Evolutionary conservation across 208 protist species (phyloP), one percentile per base, ranked within the genome.

Genomic region (Phytomonas sp.): DNA sequence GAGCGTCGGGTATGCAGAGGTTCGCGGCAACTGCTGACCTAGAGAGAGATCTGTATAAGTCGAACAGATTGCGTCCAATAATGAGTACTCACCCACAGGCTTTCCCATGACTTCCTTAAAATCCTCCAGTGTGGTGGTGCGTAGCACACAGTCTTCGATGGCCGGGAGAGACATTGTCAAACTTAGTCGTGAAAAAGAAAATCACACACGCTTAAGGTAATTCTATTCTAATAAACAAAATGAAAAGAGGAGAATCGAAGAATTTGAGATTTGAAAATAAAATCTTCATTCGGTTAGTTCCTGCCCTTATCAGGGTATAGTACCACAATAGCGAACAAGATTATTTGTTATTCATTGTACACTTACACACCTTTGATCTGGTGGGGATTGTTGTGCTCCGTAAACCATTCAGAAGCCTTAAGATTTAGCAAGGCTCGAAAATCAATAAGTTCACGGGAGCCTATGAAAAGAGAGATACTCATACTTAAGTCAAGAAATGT

Each of bases 81-180:
- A 79, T 2, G 83, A 88, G 29, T 74, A 82, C 26, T 72, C 68
- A 0, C 80, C 80, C 29, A 76, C 69, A 0, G 78, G 76, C n/a
- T 74, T 75, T 31, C 40, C 62, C 64, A 89, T 59, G 4, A 93
- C 61, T 28, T 34, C 28, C 29, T 76, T 75, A 73, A 89, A 93
- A 34, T 70, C 82, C 2, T 87, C 83, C 4, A 69, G 31, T 13
- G 76, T 79, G 20, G 70, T 33, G 13, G 85, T 75, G 37, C 79
- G 88, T 17, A 93, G 68, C 13, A 93, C 77, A 62, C 82, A 89
- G 26, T 81, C 78, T 73, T 80, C 78, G 37, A 91, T 69, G n/a
- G 77, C 51, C 2, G 77, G 70, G 26, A 67, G 46, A 23, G 68
- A 20, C 32, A 62, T 70, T 17, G 0, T 26, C 43, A 36, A 66